Evolutionary conservation across 139 green algal species (phyloP).

Genomic region (Mychonastes homosphaera): DNA sequence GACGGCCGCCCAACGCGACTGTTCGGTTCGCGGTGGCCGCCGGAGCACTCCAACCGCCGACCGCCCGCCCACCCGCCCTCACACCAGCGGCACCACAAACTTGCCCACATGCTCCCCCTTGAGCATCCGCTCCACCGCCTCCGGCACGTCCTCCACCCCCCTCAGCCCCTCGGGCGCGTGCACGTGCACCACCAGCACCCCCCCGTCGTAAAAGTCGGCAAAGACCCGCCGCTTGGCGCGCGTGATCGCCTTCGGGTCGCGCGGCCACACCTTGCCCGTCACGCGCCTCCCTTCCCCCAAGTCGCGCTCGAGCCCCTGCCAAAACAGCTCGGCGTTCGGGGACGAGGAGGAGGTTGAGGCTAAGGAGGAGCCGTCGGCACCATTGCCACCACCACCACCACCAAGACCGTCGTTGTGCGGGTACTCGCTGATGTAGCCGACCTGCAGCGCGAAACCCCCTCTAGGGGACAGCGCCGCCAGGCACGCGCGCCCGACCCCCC

Average conservation of each 20-base stretch:
- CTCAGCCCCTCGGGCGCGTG: slow-evolving; percentile 15
- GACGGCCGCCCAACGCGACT: too few species aligned
- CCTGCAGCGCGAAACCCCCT: slow-evolving; percentile 40
- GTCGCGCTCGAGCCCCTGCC: slow-evolving; percentile 18
- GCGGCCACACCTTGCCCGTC: slow-evolving; percentile 22
- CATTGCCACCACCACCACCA: too few species aligned
- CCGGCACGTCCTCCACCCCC: slow-evolving; percentile 38
- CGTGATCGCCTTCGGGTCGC: slow-evolving; percentile 17
- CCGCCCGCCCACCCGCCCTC: too few species aligned
- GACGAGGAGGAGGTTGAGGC: not conserved
- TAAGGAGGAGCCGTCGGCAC: too few species aligned
- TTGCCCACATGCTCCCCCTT: slow-evolving; percentile 59
- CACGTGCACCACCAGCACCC: slow-evolving; percentile 30
- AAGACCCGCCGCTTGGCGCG: slow-evolving; percentile 28
- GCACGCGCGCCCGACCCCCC: slow-evolving; percentile 27
- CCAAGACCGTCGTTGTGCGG: too few species aligned
- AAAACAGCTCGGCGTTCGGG: slow-evolving; percentile 33
- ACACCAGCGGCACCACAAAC: slow-evolving; percentile 34
- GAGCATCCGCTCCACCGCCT: slow-evolving; percentile 63
- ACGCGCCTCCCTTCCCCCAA: slow-evolving; percentile 19
- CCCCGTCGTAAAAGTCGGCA: slow-evolving; percentile 20
- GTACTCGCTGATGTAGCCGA: slow-evolving; percentile 63
- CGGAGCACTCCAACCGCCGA: too few species aligned
- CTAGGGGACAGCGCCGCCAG: slow-evolving; percentile 32
- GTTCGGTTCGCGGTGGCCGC: too few species aligned